Evolutionary conservation across 2,329 filamentous ascomycete genomes (phyloP).

Genomic region (Ophiostoma pallidulum): DNA sequence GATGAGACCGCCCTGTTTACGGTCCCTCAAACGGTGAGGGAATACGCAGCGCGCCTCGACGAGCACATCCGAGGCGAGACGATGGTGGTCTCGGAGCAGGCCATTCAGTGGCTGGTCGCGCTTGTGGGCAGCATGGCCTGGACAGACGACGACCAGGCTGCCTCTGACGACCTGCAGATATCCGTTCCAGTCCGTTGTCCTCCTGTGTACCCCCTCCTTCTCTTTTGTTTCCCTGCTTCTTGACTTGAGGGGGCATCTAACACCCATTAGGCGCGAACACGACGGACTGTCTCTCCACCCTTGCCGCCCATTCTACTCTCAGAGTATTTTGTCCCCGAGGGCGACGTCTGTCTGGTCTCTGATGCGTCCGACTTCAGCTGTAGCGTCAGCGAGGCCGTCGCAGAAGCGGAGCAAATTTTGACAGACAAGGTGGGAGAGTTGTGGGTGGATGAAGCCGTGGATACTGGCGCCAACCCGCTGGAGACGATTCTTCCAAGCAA

Average conservation of each 20-base stretch:
- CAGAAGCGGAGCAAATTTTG: slow-evolving; percentile 1
- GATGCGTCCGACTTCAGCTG: slow-evolving; percentile 15
- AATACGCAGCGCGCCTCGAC: not conserved
- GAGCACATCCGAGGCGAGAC: not conserved
- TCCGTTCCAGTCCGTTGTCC: not conserved
- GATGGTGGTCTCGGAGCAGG: slow-evolving; percentile 7
- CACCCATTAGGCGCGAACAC: too few relatives aligned
- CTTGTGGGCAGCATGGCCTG: not conserved
- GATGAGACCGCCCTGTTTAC: not conserved
- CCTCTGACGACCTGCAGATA: not conserved
- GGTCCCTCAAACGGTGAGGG: not conserved
- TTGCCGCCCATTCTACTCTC: slow-evolving; percentile 2
- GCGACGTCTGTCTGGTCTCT: slow-evolving; percentile 10
- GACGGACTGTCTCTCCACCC: slow-evolving; percentile 6
- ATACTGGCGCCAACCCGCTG: not conserved
- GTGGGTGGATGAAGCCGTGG: not conserved
- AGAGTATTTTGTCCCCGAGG: slow-evolving; percentile 5
- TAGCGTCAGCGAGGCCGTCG: slow-evolving; percentile 6
- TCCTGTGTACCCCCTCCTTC: not conserved
- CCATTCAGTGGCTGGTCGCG: not conserved
- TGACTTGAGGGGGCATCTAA: too few relatives aligned
- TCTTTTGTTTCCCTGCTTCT: too few relatives aligned
- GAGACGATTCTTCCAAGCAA: not conserved
- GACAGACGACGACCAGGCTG: not conserved
- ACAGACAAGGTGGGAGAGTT: not conserved